A percentile compares a stretch with the other conserved stretches of the same genome.
phyloP scores from a whole-genome alignment of 2,329 filamentous ascomycete species.

The Aspergillus ruber region DNA sequence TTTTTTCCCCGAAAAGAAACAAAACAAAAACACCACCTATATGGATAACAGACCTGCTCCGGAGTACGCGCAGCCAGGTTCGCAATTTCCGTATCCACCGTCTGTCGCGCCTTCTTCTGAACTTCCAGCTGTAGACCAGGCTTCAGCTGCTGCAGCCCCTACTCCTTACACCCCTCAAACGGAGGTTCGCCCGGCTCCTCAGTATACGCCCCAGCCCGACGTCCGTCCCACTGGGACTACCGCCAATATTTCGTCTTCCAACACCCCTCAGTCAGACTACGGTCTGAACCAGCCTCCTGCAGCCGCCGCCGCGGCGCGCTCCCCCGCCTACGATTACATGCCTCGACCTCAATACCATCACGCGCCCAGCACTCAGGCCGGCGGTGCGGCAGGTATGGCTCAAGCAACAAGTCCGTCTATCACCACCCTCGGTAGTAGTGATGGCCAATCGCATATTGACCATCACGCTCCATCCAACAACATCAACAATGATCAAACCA shows the following conservation, averaged over 20 bases:
- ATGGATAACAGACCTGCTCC: conserved; percentile 59
- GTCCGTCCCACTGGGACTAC: conserved; percentile 51
- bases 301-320: conserved; percentile 57
- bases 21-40: conserved; percentile 32
- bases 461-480: conserved; percentile 60
- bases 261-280: conserved; percentile 87
- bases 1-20: conserved; percentile 6
- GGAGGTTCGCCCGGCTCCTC: conserved; percentile 40
- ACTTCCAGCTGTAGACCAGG: conserved; percentile 79
- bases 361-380: conserved; percentile 63
- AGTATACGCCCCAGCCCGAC: conserved; percentile 79
- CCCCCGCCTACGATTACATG: conserved; percentile 81
- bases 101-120: conserved; percentile 66
- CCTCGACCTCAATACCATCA: conserved; percentile 71
- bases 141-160: conserved; percentile 63
- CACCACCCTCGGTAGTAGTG: conserved; percentile 58
- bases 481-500: conserved; percentile 21
- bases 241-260: conserved; percentile 65
- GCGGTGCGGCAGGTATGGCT: conserved; percentile 85
- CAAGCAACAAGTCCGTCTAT: conserved; percentile 98
- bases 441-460: conserved; percentile 50
- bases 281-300: conserved; percentile 61
- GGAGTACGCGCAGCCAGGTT: conserved; percentile 84
- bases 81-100: conserved; percentile 55
- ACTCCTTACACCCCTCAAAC: conserved; percentile 36